Percentiles rank a stretch among this genome's conserved stretches.
These are phyloP conservation scores for Letharia lupina DNA, from an alignment of 495 filamentous ascomycete species.

Conservation along the genomic window DNA sequence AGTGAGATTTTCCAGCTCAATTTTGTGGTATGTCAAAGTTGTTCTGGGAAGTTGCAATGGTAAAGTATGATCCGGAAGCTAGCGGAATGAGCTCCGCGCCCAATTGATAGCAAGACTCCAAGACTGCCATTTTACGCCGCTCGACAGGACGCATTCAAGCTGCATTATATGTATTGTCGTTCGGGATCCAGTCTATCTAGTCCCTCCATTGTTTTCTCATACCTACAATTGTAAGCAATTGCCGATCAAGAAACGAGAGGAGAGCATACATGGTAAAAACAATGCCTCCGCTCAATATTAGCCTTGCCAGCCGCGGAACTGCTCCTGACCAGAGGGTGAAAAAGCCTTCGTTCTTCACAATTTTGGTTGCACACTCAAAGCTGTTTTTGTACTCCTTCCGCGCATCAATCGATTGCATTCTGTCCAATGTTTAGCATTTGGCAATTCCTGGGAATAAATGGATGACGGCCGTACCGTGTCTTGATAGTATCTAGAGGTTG, in stretches of 20 bases:
- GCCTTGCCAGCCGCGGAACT: slow-evolving; percentile 68
- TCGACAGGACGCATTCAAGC: not conserved
- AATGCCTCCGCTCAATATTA: slow-evolving; percentile 89
- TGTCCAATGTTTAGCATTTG: slow-evolving; percentile 27
- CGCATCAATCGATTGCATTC: slow-evolving; percentile 96
- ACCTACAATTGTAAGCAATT: slow-evolving; percentile 41
- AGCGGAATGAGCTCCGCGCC: not conserved
- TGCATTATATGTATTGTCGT: slow-evolving; percentile 65
- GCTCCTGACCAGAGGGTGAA: slow-evolving; percentile 93
- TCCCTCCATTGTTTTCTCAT: slow-evolving; percentile 92
- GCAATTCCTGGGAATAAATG: not conserved
- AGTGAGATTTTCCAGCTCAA: not conserved
- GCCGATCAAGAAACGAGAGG: slow-evolving; percentile 12
- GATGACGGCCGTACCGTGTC: slow-evolving; percentile 50
- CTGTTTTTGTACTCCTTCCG: slow-evolving; percentile 77
- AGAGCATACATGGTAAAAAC: slow-evolving; percentile 81
- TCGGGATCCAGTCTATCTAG: slow-evolving; percentile 78
- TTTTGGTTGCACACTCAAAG: slow-evolving; percentile 71
- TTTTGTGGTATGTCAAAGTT: not conserved
- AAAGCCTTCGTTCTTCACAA: slow-evolving; percentile 83
- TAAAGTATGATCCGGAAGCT: not conserved
- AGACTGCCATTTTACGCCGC: not conserved
- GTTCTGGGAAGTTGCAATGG: not conserved
- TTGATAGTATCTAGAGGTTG: slow-evolving; percentile 95
- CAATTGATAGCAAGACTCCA: not conserved